Percentiles rank a stretch among this genome's conserved stretches.
Conservation (phyloP, 2,329 filamentous ascomycete species). For the Cladosporium austrohemisphaericum region DNA sequence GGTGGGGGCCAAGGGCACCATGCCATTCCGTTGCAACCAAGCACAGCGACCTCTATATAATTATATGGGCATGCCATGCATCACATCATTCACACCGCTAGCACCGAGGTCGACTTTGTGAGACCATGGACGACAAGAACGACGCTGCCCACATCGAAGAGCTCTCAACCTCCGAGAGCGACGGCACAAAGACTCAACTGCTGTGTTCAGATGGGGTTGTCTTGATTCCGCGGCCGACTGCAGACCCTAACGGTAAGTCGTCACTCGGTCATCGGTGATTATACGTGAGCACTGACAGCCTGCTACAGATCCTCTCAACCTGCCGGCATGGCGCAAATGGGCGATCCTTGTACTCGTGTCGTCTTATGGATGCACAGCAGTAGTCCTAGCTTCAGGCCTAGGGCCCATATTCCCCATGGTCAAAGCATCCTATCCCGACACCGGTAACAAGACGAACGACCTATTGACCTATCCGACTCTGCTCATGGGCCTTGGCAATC, state of each 20-base stretch:
- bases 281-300: not conserved
- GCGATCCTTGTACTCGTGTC: slow-evolving; percentile 16
- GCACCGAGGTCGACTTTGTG: not conserved
- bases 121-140: not conserved
- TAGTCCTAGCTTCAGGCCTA: slow-evolving; percentile 3
- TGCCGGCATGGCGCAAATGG: slow-evolving; percentile 17
- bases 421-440: not conserved
- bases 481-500: slow-evolving; percentile 37
- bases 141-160: not conserved
- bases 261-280: not conserved
- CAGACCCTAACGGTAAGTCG: slow-evolving; percentile 15
- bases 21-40: too few species aligned
- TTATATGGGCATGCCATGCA: not conserved
- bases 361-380: slow-evolving; percentile 4
- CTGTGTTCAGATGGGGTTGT: slow-evolving; percentile 4
- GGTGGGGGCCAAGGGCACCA: not conserved
- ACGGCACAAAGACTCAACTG: not conserved
- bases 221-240: slow-evolving; percentile 15
- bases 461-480: slow-evolving; percentile 31
- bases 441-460: slow-evolving; percentile 26
- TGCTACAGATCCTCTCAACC: slow-evolving; percentile 14
- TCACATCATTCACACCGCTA: not conserved
- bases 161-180: not conserved
- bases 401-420: not conserved
- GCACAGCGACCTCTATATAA: too few species aligned